These are phyloP conservation scores for Aspergillus floridensis DNA, from an alignment of 2,329 filamentous ascomycete genomes.

Conservation along the genomic window DNA sequence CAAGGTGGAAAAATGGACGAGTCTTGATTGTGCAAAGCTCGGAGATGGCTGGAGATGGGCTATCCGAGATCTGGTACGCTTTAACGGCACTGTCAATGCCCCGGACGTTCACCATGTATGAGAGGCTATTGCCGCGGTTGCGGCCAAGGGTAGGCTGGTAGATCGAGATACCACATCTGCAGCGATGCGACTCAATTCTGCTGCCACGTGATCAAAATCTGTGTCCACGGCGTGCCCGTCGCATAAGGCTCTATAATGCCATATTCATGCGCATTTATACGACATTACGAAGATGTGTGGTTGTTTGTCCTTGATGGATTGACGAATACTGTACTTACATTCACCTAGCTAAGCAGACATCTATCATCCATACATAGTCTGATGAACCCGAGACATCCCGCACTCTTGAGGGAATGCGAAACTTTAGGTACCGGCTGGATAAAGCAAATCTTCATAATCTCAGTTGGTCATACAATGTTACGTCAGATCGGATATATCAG, in stretches of 20 bases:
- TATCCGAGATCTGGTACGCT: constrained; percentile 51
- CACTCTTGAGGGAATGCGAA: neutral
- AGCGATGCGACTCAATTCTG: neutral
- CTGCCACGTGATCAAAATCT: neutral
- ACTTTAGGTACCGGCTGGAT: no score
- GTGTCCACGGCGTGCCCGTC: neutral
- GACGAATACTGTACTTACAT: neutral
- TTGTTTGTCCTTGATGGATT: neutral
- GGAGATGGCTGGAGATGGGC: constrained; percentile 73
- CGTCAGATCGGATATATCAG: no score
- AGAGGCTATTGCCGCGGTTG: constrained; percentile 2
- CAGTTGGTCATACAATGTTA: no score
- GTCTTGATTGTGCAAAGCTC: constrained; percentile 48
- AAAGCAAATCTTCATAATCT: no score
- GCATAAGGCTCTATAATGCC: neutral
- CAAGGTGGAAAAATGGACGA: constrained; percentile 84
- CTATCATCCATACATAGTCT: neutral
- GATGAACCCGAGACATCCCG: neutral
- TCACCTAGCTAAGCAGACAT: neutral
- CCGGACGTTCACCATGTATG: constrained; percentile 11
- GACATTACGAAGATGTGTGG: neutral
- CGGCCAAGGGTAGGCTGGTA: neutral
- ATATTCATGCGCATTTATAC: neutral
- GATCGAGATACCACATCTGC: neutral
- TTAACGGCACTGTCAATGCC: constrained; percentile 21